Percentiles rank a stretch among this genome's conserved stretches.
phyloP scores from a whole-genome alignment of 2,329 filamentous ascomycete genomes.

The Tolypocladium nubicola region DNA sequence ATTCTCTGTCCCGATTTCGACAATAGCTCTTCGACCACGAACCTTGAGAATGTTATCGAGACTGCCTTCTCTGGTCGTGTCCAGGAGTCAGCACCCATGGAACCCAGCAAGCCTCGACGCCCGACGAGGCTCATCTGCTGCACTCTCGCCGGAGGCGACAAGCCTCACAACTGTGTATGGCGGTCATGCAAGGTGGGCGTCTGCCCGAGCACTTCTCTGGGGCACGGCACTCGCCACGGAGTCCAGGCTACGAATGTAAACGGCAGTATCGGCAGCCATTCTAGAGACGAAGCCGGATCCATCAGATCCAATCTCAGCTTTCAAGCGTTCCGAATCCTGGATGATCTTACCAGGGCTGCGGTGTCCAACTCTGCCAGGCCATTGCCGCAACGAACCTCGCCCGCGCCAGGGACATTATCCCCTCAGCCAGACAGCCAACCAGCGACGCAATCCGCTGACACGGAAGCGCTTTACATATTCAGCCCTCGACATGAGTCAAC shows the following conservation, averaged over 20 bases:
- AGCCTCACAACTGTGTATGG: background rate
- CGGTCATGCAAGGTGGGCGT: background rate
- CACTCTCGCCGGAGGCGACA: background rate
- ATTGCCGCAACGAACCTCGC: background rate
- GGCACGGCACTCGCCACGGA: background rate
- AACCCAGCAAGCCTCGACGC: background rate
- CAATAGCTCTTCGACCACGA: background rate
- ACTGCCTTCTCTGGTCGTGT: background rate
- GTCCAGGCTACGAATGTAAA: background rate
- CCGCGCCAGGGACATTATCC: background rate
- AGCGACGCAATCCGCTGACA: background rate
- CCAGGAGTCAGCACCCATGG: background rate
- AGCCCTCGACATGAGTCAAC: constrained; percentile 1
- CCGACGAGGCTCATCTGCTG: background rate
- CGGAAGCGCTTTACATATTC: constrained; percentile 6
- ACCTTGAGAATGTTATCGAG: too few relatives aligned
- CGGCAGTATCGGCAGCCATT: background rate
- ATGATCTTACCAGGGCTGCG: background rate
- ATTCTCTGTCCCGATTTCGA: background rate
- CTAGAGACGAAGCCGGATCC: background rate
- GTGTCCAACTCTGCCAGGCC: background rate
- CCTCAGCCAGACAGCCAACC: background rate
- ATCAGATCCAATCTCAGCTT: background rate
- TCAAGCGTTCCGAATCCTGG: background rate
- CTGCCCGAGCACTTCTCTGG: background rate